Percentiles rank a stretch among this genome's conserved stretches.
These are phyloP conservation scores for Xylaria multiplex DNA, from an alignment of 2,329 filamentous ascomycete genomes.

Conservation along the genomic window DNA sequence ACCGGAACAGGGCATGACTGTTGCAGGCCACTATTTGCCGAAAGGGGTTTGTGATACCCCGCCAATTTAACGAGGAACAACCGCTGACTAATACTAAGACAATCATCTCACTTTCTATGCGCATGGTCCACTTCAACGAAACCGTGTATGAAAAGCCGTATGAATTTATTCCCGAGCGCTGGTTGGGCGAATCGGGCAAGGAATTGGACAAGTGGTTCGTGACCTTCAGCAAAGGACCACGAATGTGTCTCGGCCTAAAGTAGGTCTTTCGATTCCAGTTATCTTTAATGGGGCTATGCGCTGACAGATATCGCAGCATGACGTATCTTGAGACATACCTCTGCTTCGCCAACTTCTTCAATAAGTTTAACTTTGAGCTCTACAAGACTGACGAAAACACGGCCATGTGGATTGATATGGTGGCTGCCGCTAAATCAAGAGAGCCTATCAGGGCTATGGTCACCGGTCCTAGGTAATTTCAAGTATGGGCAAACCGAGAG, in stretches of 20 bases:
- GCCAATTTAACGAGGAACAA: not conserved
- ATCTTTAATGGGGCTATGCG: not conserved
- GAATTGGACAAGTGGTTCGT: conserved; percentile 36
- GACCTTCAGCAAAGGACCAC: conserved; percentile 30
- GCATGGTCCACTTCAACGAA: conserved; percentile 28
- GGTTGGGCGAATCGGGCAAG: conserved; percentile 27
- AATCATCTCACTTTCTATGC: conserved; percentile 29
- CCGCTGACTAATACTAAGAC: conserved; percentile 25
- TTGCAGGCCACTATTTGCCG: conserved; percentile 26
- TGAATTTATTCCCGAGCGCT: conserved; percentile 33
- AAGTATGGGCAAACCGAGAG: not conserved
- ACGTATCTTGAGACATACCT: conserved; percentile 32
- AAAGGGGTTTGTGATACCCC: conserved; percentile 12
- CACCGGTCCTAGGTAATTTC: conserved; percentile 17
- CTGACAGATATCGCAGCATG: conserved; percentile 25
- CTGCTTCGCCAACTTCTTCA: conserved; percentile 34
- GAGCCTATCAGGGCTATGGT: conserved; percentile 27
- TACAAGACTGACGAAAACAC: conserved; percentile 28
- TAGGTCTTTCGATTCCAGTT: conserved; percentile 3
- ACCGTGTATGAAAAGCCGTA: conserved; percentile 24
- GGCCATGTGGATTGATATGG: conserved; percentile 30
- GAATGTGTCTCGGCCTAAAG: conserved; percentile 33
- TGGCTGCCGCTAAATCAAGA: conserved; percentile 22
- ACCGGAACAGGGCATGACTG: conserved; percentile 20
- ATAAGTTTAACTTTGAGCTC: conserved; percentile 26